Evolutionary conservation across 257 asterid genomes (phyloP).

Genomic region (Rehmannia glutinosa): DNA sequence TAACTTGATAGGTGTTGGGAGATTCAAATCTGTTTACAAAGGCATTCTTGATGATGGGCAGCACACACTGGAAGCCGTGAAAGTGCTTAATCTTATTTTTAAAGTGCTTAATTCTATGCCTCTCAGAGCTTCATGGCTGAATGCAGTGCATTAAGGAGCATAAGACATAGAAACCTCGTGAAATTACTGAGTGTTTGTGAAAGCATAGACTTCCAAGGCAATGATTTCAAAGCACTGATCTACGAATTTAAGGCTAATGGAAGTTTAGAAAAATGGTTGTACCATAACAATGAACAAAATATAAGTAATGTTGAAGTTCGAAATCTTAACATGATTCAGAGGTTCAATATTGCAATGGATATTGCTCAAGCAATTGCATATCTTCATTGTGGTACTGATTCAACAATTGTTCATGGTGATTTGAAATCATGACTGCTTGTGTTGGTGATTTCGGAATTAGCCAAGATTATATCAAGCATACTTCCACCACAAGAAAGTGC

Average conservation of each 20-base stretch:
- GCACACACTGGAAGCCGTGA: conserved; percentile 7
- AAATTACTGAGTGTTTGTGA: conserved; percentile 26
- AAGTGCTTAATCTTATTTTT: conserved; percentile 16
- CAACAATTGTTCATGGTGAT: too few species aligned
- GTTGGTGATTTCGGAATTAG: conserved; percentile 37
- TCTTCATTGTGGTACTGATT: too few species aligned
- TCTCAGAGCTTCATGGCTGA: conserved; percentile 25
- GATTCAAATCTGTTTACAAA: neutral
- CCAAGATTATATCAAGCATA: conserved; percentile 19
- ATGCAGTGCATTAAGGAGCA: conserved; percentile 16
- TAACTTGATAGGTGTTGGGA: too few species aligned
- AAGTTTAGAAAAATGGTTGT: too few species aligned
- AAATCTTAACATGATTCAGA: too few species aligned
- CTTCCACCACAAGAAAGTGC: neutral
- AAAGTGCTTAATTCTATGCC: too few species aligned
- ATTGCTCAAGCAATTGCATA: too few species aligned
- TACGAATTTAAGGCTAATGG: too few species aligned
- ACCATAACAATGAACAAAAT: too few species aligned
- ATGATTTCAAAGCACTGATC: conserved; percentile 25
- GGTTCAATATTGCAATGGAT: too few species aligned
- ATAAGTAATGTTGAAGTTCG: too few species aligned
- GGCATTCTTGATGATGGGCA: neutral
- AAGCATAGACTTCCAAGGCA: conserved; percentile 23
- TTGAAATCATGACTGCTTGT: too few species aligned
- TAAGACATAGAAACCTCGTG: conserved; percentile 25